Conservation (phyloP, 1,284 basidiomycete genomes). For the Pterulicium gracile region DNA sequence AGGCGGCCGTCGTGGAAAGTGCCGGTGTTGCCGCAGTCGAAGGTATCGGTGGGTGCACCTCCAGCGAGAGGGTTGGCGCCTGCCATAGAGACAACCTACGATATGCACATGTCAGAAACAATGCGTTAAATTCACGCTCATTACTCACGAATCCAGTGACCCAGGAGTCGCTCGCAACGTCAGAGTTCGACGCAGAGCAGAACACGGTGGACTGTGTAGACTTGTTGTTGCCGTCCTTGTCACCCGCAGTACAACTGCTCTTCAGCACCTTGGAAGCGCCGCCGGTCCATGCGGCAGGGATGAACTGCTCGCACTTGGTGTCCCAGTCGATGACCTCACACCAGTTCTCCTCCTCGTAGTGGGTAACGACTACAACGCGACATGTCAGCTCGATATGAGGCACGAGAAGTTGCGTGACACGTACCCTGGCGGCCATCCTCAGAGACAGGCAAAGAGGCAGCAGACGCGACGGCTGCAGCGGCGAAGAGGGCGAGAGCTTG, state of each 20-base stretch:
- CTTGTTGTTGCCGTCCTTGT: not conserved
- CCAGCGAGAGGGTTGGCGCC: not conserved
- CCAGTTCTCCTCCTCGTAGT: not conserved
- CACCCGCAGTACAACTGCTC: not conserved
- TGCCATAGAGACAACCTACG: constrained; percentile 1
- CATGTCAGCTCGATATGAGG: too few relatives aligned
- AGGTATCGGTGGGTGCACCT: not conserved
- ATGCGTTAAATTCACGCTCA: too few relatives aligned
- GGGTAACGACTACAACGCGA: not conserved
- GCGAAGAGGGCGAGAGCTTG: too few relatives aligned
- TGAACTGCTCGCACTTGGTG: not conserved
- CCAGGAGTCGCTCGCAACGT: not conserved
- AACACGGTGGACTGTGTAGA: not conserved
- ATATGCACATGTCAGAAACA: not conserved
- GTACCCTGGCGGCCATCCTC: too few relatives aligned
- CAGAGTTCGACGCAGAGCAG: not conserved
- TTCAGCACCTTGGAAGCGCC: not conserved
- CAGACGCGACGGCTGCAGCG: too few relatives aligned
- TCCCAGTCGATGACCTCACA: not conserved
- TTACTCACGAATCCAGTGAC: not conserved
- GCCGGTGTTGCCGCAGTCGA: not conserved
- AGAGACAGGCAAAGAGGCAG: too few relatives aligned
- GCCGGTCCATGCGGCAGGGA: not conserved
- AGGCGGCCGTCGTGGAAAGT: too few relatives aligned
- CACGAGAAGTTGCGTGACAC: too few relatives aligned